Percentiles rank a stretch among this genome's conserved stretches.
Evolutionary conservation across 768 basidiomycete genomes (phyloP).

Genomic region (Amanita polypyramis): DNA sequence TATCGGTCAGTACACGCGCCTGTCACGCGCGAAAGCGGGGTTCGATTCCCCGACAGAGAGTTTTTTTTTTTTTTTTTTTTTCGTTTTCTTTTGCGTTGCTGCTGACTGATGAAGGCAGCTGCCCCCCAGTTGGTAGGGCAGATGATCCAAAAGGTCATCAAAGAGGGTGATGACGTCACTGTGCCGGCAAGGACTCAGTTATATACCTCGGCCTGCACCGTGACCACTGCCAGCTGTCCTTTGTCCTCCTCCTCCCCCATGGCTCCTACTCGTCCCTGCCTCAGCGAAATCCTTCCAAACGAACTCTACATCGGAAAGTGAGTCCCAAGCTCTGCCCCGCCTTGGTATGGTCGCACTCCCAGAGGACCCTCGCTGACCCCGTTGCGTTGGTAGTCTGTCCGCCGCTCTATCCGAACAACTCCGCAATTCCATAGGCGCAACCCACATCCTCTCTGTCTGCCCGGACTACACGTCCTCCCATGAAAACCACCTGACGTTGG

Average conservation of each 20-base stretch:
- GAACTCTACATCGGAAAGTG: constrained; percentile 5
- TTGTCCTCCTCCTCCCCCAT: background rate
- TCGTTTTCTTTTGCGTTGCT: background rate
- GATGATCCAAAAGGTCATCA: too few relatives aligned
- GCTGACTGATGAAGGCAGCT: too few relatives aligned
- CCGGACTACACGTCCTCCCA: constrained; percentile 37
- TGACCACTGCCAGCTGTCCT: too few relatives aligned
- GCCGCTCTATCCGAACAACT: constrained; percentile 24
- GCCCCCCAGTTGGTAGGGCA: too few relatives aligned
- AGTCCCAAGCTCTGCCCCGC: background rate
- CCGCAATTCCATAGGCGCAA: constrained; percentile 27
- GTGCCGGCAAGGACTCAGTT: too few relatives aligned
- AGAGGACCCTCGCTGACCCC: background rate
- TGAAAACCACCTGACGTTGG: constrained; percentile 27
- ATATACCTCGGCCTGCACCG: background rate
- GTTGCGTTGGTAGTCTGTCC: constrained; percentile 19
- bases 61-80: background rate
- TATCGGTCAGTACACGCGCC: constrained; percentile 11
- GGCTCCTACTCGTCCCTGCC: background rate
- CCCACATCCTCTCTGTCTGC: constrained; percentile 49
- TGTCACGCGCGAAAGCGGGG: constrained; percentile 12
- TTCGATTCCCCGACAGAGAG: constrained; percentile 13
- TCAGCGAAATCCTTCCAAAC: background rate
- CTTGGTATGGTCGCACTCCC: background rate
- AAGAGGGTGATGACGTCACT: too few relatives aligned